Evolutionary conservation across 139 green algal species (phyloP).

Genomic region (Nannochloris sp.): DNA sequence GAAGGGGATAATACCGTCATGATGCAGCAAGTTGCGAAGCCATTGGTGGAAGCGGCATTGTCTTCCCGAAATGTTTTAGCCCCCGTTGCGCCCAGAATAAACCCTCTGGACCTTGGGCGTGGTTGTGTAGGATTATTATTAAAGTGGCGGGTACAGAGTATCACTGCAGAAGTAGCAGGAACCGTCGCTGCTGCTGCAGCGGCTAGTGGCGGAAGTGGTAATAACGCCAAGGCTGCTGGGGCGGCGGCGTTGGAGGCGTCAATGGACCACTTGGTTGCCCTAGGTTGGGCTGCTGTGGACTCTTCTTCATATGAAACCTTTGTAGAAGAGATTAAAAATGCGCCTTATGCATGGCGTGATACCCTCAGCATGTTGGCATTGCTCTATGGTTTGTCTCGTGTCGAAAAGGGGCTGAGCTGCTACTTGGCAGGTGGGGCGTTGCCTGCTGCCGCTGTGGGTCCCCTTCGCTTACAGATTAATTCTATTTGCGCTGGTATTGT

Average conservation of each 20-base stretch:
- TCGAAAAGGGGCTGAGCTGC: conserved; percentile 40
- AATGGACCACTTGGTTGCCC: conserved; percentile 54
- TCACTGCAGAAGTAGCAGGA: conserved; percentile 32
- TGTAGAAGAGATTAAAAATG: conserved; percentile 16
- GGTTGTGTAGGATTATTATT: conserved; percentile 36
- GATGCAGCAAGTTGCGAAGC: conserved; percentile 61
- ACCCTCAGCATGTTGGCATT: conserved; percentile 29
- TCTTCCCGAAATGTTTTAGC: neutral
- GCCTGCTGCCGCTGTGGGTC: conserved; percentile 13
- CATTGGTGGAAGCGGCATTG: conserved; percentile 29
- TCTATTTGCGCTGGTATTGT: conserved; percentile 33
- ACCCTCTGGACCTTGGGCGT: neutral
- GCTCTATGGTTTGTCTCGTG: conserved; percentile 51
- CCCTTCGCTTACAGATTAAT: conserved; percentile 41
- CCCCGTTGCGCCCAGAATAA: neutral
- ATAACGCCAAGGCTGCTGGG: conserved; percentile 23
- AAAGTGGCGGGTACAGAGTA: conserved; percentile 11
- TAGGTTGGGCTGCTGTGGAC: conserved; percentile 76
- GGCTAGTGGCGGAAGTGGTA: conserved; percentile 3
- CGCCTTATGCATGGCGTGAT: conserved; percentile 1
- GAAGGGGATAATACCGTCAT: conserved; percentile 92
- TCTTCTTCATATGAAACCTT: conserved; percentile 45
- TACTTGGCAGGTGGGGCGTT: conserved; percentile 36
- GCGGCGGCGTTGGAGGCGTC: conserved; percentile 49
- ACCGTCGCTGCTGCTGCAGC: conserved; percentile 33